Base-by-base conservation (phyloP, 1,284 basidiomycete species). In the Anthracocystis setariae region DNA sequence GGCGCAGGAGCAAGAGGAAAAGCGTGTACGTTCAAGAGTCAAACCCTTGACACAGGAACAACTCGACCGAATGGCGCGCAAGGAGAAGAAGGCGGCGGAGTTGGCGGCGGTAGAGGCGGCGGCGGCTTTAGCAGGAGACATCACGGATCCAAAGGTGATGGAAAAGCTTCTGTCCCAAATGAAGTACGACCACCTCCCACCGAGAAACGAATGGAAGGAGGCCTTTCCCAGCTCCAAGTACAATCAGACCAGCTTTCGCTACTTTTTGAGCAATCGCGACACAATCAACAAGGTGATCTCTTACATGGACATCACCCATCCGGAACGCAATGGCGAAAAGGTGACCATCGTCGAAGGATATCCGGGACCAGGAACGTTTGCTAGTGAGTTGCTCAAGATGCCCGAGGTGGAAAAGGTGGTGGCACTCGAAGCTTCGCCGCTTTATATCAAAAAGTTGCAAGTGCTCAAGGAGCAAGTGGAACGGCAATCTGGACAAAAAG, bases 361-460 rank as follows among this genome's bases (percentile, higher is more conserved):
- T 57, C 67, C 80, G 5, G 80, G 80, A 4, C 72, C 78, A 8
- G 80, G 80, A 15, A 77, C 76, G 1, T 50, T 81, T 21, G 74
- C 80, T 3, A 68, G 72, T 48, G 64, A 72, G 48, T 58, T 82
- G 10, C 40, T 79, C 53, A 48, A 70, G 51, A 50, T 74, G 29
- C 57, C 72, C 5, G 52, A 63, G n/a, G 80, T 82, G n/a, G 79
- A 80, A 33, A 77, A 73, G n/a, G 69, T 82, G 38, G 64, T 82
- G 18, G 73, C 78, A 12, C 58, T 82, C 39, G 80, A 82, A 54
- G 44, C 61, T 18, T 46, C 64, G 8, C 47, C 70, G 2, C 32
- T 35, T 15, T 81, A 71, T 27, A 29, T 65, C 15, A 35, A 57
- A 17, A 60, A 44, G 35, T 61, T 78, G 13, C 50, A 64, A 7